Evolutionary conservation across 2,329 filamentous ascomycete genomes (phyloP).

Genomic region (Fusarium protoensiforme): DNA sequence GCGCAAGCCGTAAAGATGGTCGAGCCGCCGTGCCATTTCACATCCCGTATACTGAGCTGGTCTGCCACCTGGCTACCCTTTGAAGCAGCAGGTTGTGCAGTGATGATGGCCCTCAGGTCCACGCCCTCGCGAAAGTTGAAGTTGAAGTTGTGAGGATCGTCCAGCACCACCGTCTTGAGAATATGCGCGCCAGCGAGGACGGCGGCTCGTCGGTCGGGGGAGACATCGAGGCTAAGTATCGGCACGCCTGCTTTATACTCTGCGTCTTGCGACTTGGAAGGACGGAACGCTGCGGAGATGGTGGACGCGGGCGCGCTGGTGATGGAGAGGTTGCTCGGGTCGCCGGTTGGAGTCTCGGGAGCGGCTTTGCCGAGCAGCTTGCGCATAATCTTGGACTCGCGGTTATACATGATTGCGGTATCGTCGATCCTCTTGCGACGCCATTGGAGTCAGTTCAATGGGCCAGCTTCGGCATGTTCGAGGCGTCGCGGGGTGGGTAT

Average conservation of each 20-base stretch:
- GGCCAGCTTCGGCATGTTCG: conserved; percentile 29
- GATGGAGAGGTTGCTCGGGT: conserved; percentile 51
- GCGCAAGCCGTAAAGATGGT: conserved; percentile 72
- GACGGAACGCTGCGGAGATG: conserved; percentile 57
- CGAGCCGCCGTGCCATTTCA: conserved; percentile 66
- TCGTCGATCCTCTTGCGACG: conserved; percentile 43
- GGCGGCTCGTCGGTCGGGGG: conserved; percentile 65
- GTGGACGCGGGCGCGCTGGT: conserved; percentile 57
- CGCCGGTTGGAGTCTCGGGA: conserved; percentile 58
- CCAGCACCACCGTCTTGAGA: conserved; percentile 69
- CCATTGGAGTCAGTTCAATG: conserved; percentile 44
- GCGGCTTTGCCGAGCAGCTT: conserved; percentile 68
- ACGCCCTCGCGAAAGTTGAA: conserved; percentile 65
- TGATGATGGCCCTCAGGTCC: conserved; percentile 68
- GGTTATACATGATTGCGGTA: conserved; percentile 60
- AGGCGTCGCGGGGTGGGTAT: not conserved
- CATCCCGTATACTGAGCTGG: conserved; percentile 72
- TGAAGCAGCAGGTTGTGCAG: conserved; percentile 54
- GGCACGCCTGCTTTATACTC: conserved; percentile 63
- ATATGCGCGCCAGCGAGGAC: conserved; percentile 69
- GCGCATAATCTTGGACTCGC: conserved; percentile 68
- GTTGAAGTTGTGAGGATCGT: conserved; percentile 54
- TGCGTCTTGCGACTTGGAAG: conserved; percentile 66
- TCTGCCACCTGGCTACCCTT: conserved; percentile 59
- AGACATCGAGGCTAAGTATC: conserved; percentile 68